Base-by-base conservation (phyloP, 768 basidiomycete species). In the Suillus ampliporus region DNA sequence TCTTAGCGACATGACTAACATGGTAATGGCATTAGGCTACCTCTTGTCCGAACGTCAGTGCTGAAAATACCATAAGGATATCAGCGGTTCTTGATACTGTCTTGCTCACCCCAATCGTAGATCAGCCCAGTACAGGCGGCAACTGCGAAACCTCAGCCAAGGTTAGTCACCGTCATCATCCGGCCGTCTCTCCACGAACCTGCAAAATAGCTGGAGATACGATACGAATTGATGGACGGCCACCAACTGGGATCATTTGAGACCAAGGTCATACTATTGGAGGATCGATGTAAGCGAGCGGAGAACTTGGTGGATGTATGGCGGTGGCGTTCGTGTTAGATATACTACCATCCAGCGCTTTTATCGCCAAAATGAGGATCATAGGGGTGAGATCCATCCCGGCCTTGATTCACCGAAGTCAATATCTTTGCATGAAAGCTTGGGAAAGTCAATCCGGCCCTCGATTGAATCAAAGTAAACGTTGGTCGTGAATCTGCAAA, bases 301-400 rank as follows among this genome's bases (percentile, higher is more conserved):
- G 8, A 7, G 2, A 17, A 26, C 47, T 17, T 26, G 3, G 47
- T 48, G 26, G 8, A 48, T 4, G 7, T 17, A 5, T 48, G 2
- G 17, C 26, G 8, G 17, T 26, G 23, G 14, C 9, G 0, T 9
- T 26, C 23, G 14, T 17, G 15, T 9, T 48, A 48, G 47, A 48
- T 48, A 48, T 48, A 47, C 21, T 21, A 48, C 47, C 47, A 17
- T 15, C 14, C 47, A 61, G 51, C 70, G 17, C 76, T 15, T 9
- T 15, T 15, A 48, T 26, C 4, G 15, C 15, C 26, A 15, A 48
- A 26, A 37, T 26, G 21, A 9, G 23, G 47, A 48, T 8, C 23
- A 26, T 15, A 8, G 8, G 26, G 15, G 2, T 17, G 15, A 48
- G 26, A n/a, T n/a, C n/a, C n/a, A n/a, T n/a, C n/a, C n/a, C 23